Evolutionary conservation across 768 basidiomycete species (phyloP), one percentile per base, ranked within the genome.

Genomic region (Rubroboletus pulcherrimus): DNA sequence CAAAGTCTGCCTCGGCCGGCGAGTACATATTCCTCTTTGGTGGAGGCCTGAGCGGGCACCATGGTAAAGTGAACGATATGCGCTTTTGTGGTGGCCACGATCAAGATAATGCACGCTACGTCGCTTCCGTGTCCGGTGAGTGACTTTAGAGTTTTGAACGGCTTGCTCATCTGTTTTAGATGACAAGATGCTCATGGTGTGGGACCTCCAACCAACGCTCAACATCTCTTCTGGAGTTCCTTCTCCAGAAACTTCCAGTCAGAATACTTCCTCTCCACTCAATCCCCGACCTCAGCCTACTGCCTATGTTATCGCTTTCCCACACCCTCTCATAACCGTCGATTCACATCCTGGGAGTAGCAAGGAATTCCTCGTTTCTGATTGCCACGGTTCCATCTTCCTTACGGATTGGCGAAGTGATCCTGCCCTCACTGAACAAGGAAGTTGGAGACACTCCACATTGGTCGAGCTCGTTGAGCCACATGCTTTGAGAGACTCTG

Each of bases 391-490:
- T 34, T 85, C 83, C 30, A 74, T 92, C 45, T 90, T 85, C 69
- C 69, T 91, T 45, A 83, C 85, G n/a, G 89, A 93, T 73, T 93
- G 91, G 91, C 82, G 86, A 52, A 80, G 85, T 6, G 87, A 91
- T 64, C 85, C 85, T 1, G 77, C 78, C 12, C 78, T 64, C 52
- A 73, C 71, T 19, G 79, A 78, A 52, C 76, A 77, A 52, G 79
- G 76, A 44, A 77, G 73, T 51, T 82, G 85, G 78, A 79, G 85
- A 45, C 81, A 85, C 66, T 79, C 78, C 11, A 85, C 79, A 64
- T 70, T 90, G 43, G 63, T 89, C 19, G 90, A 93, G 67, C 81
- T 93, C 3, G 73, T 85, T 15, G 89, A 91, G 53, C 88, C 91
- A 15, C 74, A 78, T 49, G 79, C 84, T 9, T 67, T 92, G 42